Percentiles rank a stretch among this genome's conserved stretches.
Conservation (phyloP, 2,329 filamentous ascomycete species). For the Trichoderma sp. region DNA sequence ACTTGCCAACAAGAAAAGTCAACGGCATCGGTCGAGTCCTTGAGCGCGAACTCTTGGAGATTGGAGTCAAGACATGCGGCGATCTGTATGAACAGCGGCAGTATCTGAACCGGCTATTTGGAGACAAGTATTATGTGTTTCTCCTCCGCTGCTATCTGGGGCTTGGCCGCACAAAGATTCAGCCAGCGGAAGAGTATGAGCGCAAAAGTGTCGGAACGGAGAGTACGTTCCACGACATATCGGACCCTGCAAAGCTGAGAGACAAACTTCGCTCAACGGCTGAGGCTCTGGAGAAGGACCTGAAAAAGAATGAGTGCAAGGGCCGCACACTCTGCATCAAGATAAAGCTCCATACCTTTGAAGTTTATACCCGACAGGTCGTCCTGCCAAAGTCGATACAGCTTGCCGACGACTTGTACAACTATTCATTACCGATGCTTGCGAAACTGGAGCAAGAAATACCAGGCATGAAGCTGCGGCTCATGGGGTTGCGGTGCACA, state of each 20-base stretch:
- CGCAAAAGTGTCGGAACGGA: slow-evolving; percentile 94
- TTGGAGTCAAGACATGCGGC: slow-evolving; percentile 84
- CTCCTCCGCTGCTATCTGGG: slow-evolving; percentile 81
- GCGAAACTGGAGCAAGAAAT: slow-evolving; percentile 80
- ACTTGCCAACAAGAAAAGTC: slow-evolving; percentile 82
- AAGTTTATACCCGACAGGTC: slow-evolving; percentile 81
- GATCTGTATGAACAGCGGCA: slow-evolving; percentile 79
- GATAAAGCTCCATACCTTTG: slow-evolving; percentile 90
- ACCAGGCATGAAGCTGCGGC: slow-evolving; percentile 71
- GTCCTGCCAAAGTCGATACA: slow-evolving; percentile 70
- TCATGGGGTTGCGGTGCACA: slow-evolving; percentile 88
- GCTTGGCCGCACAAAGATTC: slow-evolving; percentile 78
- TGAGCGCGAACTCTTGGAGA: slow-evolving; percentile 82
- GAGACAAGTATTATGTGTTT: slow-evolving; percentile 87
- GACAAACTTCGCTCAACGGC: slow-evolving; percentile 79
- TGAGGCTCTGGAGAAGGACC: slow-evolving; percentile 81
- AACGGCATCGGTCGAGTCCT: slow-evolving; percentile 94
- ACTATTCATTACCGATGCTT: slow-evolving; percentile 77
- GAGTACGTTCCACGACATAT: slow-evolving; percentile 82
- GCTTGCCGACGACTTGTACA: slow-evolving; percentile 78
- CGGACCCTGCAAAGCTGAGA: slow-evolving; percentile 63
- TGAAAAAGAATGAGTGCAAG: slow-evolving; percentile 76
- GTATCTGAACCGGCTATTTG: slow-evolving; percentile 74
- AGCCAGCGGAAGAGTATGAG: slow-evolving; percentile 85
- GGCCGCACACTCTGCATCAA: slow-evolving; percentile 91